phyloP scores from a whole-genome alignment of 2,329 filamentous ascomycete species.

The Stagonosporopsis vannaccii region DNA sequence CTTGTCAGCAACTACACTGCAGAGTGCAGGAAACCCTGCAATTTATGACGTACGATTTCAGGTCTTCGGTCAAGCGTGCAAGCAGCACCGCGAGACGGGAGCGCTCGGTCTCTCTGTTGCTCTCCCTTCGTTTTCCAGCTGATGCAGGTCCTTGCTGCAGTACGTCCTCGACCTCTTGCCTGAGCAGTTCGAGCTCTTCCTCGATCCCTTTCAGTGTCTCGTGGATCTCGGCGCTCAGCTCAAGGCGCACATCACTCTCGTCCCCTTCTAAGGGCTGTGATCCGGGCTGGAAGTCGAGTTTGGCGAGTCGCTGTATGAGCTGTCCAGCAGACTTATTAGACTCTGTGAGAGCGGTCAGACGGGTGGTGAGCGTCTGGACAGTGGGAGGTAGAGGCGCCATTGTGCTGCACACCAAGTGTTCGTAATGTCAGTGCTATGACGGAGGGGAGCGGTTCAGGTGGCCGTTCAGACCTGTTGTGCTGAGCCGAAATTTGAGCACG shows the following conservation, averaged over 20 bases:
- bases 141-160: conserved; percentile 51
- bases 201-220: conserved; percentile 78
- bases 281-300: conserved; percentile 67
- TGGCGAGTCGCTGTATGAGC: conserved; percentile 64
- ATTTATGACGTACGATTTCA: conserved; percentile 67
- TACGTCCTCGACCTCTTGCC: conserved; percentile 78
- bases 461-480: conserved; percentile 23
- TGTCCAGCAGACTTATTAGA: conserved; percentile 61
- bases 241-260: conserved; percentile 71
- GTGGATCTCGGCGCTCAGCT: conserved; percentile 82
- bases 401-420: conserved; percentile 35
- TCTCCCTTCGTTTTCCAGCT: conserved; percentile 53
- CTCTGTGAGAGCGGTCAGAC: conserved; percentile 61
- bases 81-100: conserved; percentile 71
- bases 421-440: conserved; percentile 40
- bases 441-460: conserved; percentile 29
- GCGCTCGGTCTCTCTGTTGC: conserved; percentile 67
- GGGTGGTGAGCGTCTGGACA: conserved; percentile 53
- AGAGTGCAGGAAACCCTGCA: not conserved
- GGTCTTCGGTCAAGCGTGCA: conserved; percentile 71
- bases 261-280: conserved; percentile 66
- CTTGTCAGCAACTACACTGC: conserved; percentile 6
- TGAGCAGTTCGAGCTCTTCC: conserved; percentile 81
- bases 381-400: conserved; percentile 48
- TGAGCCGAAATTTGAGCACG: conserved; percentile 28